phyloP scores from a whole-genome alignment of 108 stramenopile species.

The Nitzschia inconspicua region DNA sequence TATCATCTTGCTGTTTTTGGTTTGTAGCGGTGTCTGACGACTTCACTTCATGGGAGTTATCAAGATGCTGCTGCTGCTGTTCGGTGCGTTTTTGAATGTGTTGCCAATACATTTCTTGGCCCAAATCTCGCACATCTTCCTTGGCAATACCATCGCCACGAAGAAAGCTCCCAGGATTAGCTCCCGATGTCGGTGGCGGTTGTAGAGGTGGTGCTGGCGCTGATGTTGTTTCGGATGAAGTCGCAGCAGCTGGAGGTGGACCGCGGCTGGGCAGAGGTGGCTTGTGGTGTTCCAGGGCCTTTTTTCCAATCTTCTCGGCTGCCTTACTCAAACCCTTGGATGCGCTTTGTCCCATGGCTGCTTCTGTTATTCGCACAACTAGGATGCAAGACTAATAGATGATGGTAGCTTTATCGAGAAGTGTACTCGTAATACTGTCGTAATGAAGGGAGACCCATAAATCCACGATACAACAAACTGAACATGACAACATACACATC shows the following conservation, averaged over 20 bases:
- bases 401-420: not conserved
- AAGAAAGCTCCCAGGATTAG: slow-evolving; percentile 26
- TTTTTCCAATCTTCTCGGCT: slow-evolving; percentile 10
- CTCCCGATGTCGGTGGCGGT: not conserved
- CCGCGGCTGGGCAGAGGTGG: slow-evolving; percentile 10
- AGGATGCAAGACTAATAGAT: not conserved
- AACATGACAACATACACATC: too few relatives aligned
- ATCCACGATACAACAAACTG: too few relatives aligned
- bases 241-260: not conserved
- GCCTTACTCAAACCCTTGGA: slow-evolving; percentile 24
- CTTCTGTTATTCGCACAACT: not conserved
- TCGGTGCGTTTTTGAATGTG: not conserved
- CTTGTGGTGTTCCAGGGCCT: not conserved
- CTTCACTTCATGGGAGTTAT: not conserved
- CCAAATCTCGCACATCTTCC: slow-evolving; percentile 27
- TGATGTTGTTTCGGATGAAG: not conserved
- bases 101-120: slow-evolving; percentile 29
- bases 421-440: not conserved
- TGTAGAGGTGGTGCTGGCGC: not conserved
- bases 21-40: not conserved
- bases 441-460: too few relatives aligned
- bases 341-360: slow-evolving; percentile 28
- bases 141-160: slow-evolving; percentile 21
- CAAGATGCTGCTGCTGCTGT: not conserved
- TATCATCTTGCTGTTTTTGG: not conserved